phyloP scores from a whole-genome alignment of 2,329 filamentous ascomycete species.

The Alternaria sp. region DNA sequence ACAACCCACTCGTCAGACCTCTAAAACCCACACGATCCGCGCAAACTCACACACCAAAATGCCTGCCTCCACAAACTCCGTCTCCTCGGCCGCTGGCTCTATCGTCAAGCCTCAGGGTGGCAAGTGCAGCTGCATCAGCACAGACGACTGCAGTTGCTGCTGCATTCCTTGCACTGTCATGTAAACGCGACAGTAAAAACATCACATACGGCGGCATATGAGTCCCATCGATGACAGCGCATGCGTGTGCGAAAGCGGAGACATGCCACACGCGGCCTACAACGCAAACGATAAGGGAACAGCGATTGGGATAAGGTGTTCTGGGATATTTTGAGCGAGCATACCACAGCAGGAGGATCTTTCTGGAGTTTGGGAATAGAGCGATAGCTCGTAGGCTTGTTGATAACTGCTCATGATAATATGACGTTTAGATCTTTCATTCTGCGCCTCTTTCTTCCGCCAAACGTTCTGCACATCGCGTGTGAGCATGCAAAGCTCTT shows the following conservation, averaged over 20 bases:
- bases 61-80: conserved; percentile 45
- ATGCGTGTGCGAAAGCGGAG: background rate
- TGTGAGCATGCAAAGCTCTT: background rate
- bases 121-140: conserved; percentile 42
- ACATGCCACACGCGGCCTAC: background rate
- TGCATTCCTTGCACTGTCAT: conserved; percentile 50
- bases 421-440: background rate
- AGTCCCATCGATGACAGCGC: background rate
- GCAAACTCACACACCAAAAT: conserved; percentile 20
- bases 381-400: background rate
- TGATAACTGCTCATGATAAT: background rate
- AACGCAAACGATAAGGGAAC: background rate
- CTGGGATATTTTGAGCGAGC: conserved; percentile 1
- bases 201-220: background rate
- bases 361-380: background rate
- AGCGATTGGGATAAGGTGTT: background rate
- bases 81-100: conserved; percentile 43
- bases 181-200: conserved; percentile 26
- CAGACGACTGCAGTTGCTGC: conserved; percentile 46
- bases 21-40: background rate
- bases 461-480: background rate
- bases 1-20: background rate
- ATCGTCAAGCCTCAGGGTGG: conserved; percentile 46
- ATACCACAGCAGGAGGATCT: background rate
- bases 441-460: background rate